These are phyloP conservation scores for Paecilomyces variotii DNA, from an alignment of 2,329 filamentous ascomycete genomes.

Conservation along the genomic window DNA sequence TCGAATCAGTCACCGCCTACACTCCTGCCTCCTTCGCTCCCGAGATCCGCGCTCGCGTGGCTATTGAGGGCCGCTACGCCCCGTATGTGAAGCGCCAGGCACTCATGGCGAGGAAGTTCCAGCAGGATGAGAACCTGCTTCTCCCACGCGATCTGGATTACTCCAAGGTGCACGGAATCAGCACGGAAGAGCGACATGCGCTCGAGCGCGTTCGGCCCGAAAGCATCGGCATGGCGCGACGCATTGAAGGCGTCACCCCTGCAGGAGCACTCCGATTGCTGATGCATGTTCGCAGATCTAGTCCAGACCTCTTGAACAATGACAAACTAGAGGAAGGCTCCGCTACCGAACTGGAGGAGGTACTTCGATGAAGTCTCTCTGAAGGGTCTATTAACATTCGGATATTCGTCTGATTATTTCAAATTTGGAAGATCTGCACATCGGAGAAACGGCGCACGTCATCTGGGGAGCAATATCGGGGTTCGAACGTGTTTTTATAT, in stretches of 20 bases:
- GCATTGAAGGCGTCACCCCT: conserved; percentile 66
- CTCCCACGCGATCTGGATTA: conserved; percentile 75
- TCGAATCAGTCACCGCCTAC: conserved; percentile 35
- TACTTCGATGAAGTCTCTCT: not conserved
- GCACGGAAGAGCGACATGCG: conserved; percentile 66
- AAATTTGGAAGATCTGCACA: not conserved
- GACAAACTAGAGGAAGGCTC: not conserved
- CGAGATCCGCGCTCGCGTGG: conserved; percentile 60
- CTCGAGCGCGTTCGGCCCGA: conserved; percentile 67
- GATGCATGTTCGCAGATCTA: conserved; percentile 29
- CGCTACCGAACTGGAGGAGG: not conserved
- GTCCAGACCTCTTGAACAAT: not conserved
- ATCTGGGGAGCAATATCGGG: not conserved
- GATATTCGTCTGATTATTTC: not conserved
- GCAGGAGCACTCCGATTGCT: conserved; percentile 37
- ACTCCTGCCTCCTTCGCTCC: conserved; percentile 45
- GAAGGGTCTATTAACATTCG: not conserved
- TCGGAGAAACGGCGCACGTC: not conserved
- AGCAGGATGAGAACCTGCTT: conserved; percentile 65
- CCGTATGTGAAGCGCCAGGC: conserved; percentile 74
- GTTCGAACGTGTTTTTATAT: not conserved
- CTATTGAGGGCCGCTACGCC: conserved; percentile 76
- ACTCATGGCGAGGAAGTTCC: conserved; percentile 57
- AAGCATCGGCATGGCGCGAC: conserved; percentile 76
- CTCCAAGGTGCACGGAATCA: conserved; percentile 61